Percentiles rank a stretch among this genome's conserved stretches.
phyloP scores from a whole-genome alignment of 805 yeast species.

The Alloascoidea hylecoeti region DNA sequence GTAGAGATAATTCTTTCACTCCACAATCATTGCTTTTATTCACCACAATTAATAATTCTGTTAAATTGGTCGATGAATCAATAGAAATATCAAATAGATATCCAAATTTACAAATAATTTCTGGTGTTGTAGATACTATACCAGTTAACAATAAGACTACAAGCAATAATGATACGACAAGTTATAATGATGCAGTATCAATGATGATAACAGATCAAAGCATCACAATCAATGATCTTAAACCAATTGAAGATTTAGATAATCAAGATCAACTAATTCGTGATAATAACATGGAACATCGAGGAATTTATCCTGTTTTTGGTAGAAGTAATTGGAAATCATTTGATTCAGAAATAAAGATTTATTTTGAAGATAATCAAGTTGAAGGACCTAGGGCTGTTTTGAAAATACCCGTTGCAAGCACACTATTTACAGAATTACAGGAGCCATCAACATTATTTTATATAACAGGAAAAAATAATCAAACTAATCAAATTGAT shows the following conservation, averaged over 20 bases:
- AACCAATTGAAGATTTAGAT: background rate
- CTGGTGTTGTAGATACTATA: background rate
- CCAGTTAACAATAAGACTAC: background rate
- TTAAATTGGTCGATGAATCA: background rate
- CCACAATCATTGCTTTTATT: background rate
- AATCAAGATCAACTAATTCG: background rate
- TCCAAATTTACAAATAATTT: background rate
- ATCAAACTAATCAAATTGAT: too few relatives aligned
- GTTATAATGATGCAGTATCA: slow-evolving; percentile 1
- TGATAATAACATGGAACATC: background rate
- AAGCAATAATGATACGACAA: background rate
- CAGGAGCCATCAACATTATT: slow-evolving; percentile 1
- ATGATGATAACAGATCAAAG: background rate
- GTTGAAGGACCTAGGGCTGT: too few relatives aligned
- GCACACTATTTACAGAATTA: background rate
- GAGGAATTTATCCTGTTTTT: background rate
- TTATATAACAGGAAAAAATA: background rate
- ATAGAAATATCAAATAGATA: background rate
- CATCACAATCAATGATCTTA: background rate
- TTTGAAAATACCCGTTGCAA: background rate
- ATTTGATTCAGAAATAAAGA: background rate
- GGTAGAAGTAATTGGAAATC: background rate
- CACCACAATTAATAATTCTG: background rate
- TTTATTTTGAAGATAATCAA: background rate
- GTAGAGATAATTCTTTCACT: background rate